Evolutionary conservation across 352 stramenopile genomes (phyloP).

Genomic region (Pythium pyrilobum): DNA sequence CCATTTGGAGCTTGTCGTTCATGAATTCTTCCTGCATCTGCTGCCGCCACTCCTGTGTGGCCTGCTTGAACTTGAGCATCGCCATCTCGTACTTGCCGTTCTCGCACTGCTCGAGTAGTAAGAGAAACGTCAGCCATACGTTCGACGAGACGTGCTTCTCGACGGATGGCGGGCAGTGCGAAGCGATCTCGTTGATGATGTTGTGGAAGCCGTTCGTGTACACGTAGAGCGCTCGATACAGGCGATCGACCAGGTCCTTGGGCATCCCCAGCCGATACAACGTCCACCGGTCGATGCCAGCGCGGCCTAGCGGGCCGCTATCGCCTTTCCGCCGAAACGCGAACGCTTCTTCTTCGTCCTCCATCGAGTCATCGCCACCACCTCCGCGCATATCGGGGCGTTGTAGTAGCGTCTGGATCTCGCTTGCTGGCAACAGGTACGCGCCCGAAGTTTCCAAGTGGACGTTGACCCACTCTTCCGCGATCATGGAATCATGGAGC

Average conservation of each 20-base stretch:
- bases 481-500: conserved; percentile 60
- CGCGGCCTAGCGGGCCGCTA: conserved; percentile 38
- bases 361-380: conserved; percentile 27
- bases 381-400: conserved; percentile 18
- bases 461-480: conserved; percentile 78
- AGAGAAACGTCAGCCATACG: conserved; percentile 69
- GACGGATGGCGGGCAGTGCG: conserved; percentile 51
- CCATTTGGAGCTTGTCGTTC: conserved; percentile 31
- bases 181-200: conserved; percentile 75
- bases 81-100: conserved; percentile 82
- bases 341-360: conserved; percentile 38
- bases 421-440: conserved; percentile 45
- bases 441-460: conserved; percentile 50
- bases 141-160: conserved; percentile 80
- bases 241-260: conserved; percentile 66
- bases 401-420: conserved; percentile 39
- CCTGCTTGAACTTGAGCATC: conserved; percentile 83
- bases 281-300: conserved; percentile 66
- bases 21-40: conserved; percentile 46
- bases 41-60: conserved; percentile 43
- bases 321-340: conserved; percentile 35
- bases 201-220: conserved; percentile 85
- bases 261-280: conserved; percentile 73
- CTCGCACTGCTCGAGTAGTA: conserved; percentile 76
- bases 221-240: conserved; percentile 79